Base-by-base conservation (phyloP, 495 filamentous ascomycete genomes). In the Penicillium steckii region DNA sequence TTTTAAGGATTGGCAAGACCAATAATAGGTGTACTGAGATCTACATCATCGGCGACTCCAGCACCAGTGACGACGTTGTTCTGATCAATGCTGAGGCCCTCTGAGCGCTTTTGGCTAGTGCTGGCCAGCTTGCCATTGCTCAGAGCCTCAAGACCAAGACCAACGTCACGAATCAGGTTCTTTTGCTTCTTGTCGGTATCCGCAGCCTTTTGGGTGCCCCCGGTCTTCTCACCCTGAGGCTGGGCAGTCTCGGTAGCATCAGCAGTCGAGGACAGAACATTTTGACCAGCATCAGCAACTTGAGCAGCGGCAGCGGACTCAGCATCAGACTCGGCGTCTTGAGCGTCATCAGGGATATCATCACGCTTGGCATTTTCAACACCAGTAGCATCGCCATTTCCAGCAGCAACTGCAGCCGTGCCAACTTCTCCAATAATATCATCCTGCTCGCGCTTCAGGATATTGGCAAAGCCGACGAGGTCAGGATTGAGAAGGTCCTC, bases 291-390 rank as follows among this genome's bases (percentile, higher is more conserved):
- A n/a, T n/a, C n/a, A n/a, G n/a, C n/a, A n/a, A n/a, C n/a, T n/a
- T n/a, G n/a, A n/a, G n/a, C n/a, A n/a, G n/a, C n/a, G n/a, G n/a
- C n/a, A 15, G 22, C 17, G 17, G 35, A 24, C 18, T 37, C 24
- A 21, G 15, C 6, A 22, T 22, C 40, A 6, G 5, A 5, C 12
- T 29, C 27, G 27, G 27, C 27, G 27, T 29, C 27, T 29, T 29
- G 5, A 2, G n/a, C 42, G 33, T 40, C 17, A 5, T 30, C 24
- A 4, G 21, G 4, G 27, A 35, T 15, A 35, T 45, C 26, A 2
- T 32, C 17, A 24, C 48, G 48, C 48, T 52, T 52, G 19, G 48
- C 40, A 18, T 49, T 49, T 33, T 49, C 40, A 1, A 49, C 46
- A 18, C 46, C 46, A 26, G 46, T 40, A 23, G 33, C 44, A 46